Base-by-base conservation (phyloP, 106 monocot species). In the Platanthera guangdongensis region DNA sequence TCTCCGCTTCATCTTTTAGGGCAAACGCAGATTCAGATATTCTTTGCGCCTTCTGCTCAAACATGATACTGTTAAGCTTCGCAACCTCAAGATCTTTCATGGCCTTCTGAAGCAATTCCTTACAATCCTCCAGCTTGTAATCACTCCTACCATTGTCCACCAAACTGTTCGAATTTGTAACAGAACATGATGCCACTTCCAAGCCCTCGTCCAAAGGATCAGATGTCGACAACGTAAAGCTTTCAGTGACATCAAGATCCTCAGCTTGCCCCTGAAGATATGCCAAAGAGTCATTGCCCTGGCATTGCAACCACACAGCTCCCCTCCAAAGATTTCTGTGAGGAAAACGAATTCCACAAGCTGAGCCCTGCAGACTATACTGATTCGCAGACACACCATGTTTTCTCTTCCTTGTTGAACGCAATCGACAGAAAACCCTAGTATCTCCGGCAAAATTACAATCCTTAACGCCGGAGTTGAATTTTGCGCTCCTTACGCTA, bases 1-100 rank as follows among this genome's bases (percentile, higher is more conserved):
- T 86, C 14, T 89, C 89, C 12, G 97, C 97, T 68, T 83, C 79
- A 77, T 97, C 97, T 80, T 94, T 94, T 14, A 94, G 80, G 11
- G 87, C 85, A 60, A 97, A 89, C 16, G 94, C 97, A 8, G 85
- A 82, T 76, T 97, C 97, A 22, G 91, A 91, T 80, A 94, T 94
- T 62, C 77, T 89, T 75, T 94, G 94, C 0, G 97, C 97, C 76
- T 88, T 94, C 69, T 97, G 94, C 77, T 97, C 97, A 76, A 92
- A 97, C 87, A 88, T 91, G 4, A 82, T 85, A 57, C 94, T 94
- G 83, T 94, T 97, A 45, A 89, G 82, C 50, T 78, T 78, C 28
- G 91, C 91, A 74, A 91, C 91, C 71, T 97, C 94, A 78, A 97
- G 71, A 45, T 97, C 97, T 69, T 84, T 91, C 18, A 80, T 12